These are phyloP conservation scores for Acorus gramineus DNA, from an alignment of 106 monocot genomes.

Conservation along the genomic window DNA sequence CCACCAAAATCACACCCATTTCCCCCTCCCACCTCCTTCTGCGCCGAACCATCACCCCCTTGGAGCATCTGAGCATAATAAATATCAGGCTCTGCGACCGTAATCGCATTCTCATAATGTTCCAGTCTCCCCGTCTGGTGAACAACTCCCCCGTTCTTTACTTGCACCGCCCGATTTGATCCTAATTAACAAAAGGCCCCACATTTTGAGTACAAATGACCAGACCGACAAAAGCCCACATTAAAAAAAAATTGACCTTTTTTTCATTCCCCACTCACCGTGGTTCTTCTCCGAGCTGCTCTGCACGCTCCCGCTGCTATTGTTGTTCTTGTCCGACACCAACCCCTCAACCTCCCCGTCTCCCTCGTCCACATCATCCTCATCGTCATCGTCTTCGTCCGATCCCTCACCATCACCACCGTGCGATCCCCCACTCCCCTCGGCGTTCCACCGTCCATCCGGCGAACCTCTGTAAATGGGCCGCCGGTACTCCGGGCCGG, in stretches of 20 bases:
- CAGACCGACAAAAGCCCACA: too few species aligned
- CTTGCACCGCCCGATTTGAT: conserved; percentile 12
- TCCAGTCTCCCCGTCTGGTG: conserved; percentile 12
- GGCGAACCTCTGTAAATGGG: too few species aligned
- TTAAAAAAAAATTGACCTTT: conserved; percentile 24
- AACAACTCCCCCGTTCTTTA: conserved; percentile 13
- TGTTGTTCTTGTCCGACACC: conserved; percentile 28
- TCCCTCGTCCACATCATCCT: conserved; percentile 33
- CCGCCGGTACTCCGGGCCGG: neutral
- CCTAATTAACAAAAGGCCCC: conserved; percentile 12
- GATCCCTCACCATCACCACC: conserved; percentile 13
- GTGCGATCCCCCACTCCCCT: neutral
- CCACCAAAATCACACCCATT: conserved; percentile 35
- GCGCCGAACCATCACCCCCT: conserved; percentile 20
- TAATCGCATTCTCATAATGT: conserved; percentile 22
- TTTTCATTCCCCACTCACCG: conserved; percentile 8
- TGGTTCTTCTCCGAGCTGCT: conserved; percentile 44
- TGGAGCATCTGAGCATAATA: conserved; percentile 17
- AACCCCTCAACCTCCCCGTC: conserved; percentile 35
- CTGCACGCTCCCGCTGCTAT: conserved; percentile 51
- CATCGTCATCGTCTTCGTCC: conserved; percentile 25
- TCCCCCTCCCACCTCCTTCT: conserved; percentile 32
- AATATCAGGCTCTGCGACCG: conserved; percentile 25
- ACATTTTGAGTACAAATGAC: too few species aligned
- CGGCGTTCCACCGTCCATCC: conserved; percentile 11